Conservation (phyloP, 768 basidiomycete species). For the Naganishia vaughanmartiniae region DNA sequence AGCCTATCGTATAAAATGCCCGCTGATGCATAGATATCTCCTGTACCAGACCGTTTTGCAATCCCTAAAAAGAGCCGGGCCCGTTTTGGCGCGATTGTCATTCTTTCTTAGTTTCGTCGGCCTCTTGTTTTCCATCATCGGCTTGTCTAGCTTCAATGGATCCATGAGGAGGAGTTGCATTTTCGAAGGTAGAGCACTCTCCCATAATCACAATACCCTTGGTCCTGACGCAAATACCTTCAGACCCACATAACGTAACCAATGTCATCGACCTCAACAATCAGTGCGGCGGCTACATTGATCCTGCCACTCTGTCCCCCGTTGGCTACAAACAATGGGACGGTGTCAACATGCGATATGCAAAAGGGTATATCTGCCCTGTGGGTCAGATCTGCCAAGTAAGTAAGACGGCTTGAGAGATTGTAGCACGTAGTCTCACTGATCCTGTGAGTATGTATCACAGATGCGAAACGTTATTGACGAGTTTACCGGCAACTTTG, state of each 20-base stretch:
- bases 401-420: constrained; percentile 28
- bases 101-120: constrained; percentile 90
- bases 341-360: constrained; percentile 51
- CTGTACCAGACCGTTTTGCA: constrained; percentile 72
- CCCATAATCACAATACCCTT: no score
- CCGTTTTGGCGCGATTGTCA: constrained; percentile 82
- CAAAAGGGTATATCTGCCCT: constrained; percentile 89
- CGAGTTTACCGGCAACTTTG: constrained; percentile 69
- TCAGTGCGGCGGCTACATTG: constrained; percentile 77
- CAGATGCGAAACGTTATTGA: constrained; percentile 60
- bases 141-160: constrained; percentile 89
- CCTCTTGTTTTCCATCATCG: constrained; percentile 84
- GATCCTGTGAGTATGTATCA: neutral
- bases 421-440: neutral
- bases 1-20: constrained; percentile 10
- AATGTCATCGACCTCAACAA: constrained; percentile 55
- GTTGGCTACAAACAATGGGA: constrained; percentile 55
- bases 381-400: constrained; percentile 79
- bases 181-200: constrained; percentile 35
- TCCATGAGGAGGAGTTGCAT: constrained; percentile 61
- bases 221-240: neutral
- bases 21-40: neutral
- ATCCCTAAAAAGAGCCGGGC: constrained; percentile 83
- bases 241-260: constrained; percentile 48
- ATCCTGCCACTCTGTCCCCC: constrained; percentile 59